A percentile compares a stretch with the other conserved stretches of the same genome.
These are phyloP conservation scores for Flammula alnicola DNA, from an alignment of 1,284 basidiomycete genomes.

Conservation along the genomic window DNA sequence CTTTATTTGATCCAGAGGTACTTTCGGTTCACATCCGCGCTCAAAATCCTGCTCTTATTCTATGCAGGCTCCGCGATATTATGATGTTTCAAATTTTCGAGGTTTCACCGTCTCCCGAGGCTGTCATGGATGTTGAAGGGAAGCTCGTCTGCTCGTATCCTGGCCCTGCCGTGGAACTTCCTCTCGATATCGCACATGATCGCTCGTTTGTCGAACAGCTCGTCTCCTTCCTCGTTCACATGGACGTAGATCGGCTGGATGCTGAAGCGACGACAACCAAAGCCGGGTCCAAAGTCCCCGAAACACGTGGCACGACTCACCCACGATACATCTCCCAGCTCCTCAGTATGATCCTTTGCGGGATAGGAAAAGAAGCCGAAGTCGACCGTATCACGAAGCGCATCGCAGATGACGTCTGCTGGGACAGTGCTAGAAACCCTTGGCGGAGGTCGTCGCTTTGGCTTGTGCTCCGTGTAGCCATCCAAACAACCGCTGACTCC, in stretches of 20 bases:
- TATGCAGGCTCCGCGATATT: constrained; percentile 31
- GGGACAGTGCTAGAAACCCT: constrained; percentile 38
- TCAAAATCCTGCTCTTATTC: constrained; percentile 49
- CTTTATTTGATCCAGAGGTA: constrained; percentile 28
- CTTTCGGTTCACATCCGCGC: constrained; percentile 40
- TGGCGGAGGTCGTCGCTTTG: constrained; percentile 53
- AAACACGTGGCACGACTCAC: constrained; percentile 37
- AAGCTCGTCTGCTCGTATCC: constrained; percentile 43
- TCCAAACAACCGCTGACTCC: constrained; percentile 44
- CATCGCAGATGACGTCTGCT: constrained; percentile 51
- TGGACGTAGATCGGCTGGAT: constrained; percentile 31
- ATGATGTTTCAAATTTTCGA: constrained; percentile 48
- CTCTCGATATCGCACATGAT: constrained; percentile 20
- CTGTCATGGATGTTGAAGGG: constrained; percentile 40
- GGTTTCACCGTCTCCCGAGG: constrained; percentile 35
- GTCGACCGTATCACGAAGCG: constrained; percentile 42
- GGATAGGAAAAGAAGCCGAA: constrained; percentile 30
- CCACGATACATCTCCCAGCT: constrained; percentile 48
- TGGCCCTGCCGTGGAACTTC: constrained; percentile 31
- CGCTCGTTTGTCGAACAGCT: constrained; percentile 33
- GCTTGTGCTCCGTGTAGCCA: constrained; percentile 48
- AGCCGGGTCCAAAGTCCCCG: constrained; percentile 30
- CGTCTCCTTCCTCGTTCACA: constrained; percentile 36
- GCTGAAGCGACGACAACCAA: constrained; percentile 31
- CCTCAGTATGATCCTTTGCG: constrained; percentile 45